Evolutionary conservation across 2,329 filamentous ascomycete genomes (phyloP).

Genomic region (Fusarium nanum): DNA sequence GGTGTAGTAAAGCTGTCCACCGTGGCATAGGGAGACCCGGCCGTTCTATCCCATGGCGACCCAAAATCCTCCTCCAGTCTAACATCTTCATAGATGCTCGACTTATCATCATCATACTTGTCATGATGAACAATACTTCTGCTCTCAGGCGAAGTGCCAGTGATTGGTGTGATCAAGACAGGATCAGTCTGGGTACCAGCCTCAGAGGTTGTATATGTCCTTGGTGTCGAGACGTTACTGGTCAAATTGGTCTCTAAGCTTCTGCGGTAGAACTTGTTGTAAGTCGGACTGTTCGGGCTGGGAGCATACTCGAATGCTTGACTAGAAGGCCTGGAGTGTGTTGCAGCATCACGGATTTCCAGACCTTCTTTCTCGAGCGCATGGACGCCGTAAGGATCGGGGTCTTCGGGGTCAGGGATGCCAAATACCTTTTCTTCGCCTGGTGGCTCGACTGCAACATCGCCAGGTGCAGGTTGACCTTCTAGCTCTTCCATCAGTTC

Average conservation of each 20-base stretch:
- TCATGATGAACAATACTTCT: neutral
- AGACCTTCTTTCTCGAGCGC: constrained; percentile 53
- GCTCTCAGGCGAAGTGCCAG: neutral
- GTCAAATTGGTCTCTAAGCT: constrained; percentile 41
- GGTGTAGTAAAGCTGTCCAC: constrained; percentile 14
- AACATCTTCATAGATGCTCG: constrained; percentile 34
- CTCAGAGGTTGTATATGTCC: constrained; percentile 41
- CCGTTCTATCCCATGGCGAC: constrained; percentile 6
- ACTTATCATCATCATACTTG: neutral
- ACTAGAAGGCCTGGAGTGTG: constrained; percentile 51
- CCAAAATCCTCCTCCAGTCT: constrained; percentile 1
- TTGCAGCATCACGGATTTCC: constrained; percentile 53
- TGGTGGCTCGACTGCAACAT: constrained; percentile 50
- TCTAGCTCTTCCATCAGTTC: constrained; percentile 51
- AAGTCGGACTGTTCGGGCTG: constrained; percentile 51
- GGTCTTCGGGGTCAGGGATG: constrained; percentile 53
- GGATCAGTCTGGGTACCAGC: constrained; percentile 46
- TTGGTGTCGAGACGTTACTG: constrained; percentile 37
- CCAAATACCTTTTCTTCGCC: constrained; percentile 48
- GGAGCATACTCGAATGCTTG: constrained; percentile 53
- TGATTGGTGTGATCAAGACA: constrained; percentile 27
- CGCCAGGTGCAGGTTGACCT: constrained; percentile 51
- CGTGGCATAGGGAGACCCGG: neutral
- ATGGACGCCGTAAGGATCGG: constrained; percentile 53
- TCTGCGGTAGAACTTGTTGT: constrained; percentile 52